phyloP scores from a whole-genome alignment of 768 basidiomycete genomes.

The Xanthoconium stramineum region DNA sequence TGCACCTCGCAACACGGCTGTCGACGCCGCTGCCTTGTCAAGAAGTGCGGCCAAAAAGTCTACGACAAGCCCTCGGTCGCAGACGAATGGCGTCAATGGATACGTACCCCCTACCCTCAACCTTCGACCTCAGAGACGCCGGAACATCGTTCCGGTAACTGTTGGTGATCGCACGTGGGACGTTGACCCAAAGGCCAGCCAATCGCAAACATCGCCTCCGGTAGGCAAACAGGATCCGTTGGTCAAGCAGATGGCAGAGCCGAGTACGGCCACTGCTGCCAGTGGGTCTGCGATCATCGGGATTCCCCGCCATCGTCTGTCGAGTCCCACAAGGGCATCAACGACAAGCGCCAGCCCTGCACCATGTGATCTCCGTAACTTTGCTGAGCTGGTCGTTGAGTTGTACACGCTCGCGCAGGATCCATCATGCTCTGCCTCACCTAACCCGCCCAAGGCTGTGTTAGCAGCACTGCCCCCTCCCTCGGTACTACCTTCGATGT shows the following conservation, averaged over 20 bases:
- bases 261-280: constrained; percentile 33
- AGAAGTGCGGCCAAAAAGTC: constrained; percentile 32
- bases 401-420: constrained; percentile 51
- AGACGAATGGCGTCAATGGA: constrained; percentile 31
- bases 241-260: constrained; percentile 60
- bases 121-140: constrained; percentile 19
- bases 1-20: constrained; percentile 33
- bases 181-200: constrained; percentile 46
- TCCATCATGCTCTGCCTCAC: constrained; percentile 69
- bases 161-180: constrained; percentile 66
- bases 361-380: constrained; percentile 64
- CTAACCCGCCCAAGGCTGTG: constrained; percentile 67
- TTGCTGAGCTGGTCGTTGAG: constrained; percentile 81
- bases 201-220: constrained; percentile 25
- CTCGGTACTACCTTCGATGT: constrained; percentile 34
- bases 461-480: constrained; percentile 66
- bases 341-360: constrained; percentile 11
- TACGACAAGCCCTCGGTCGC: constrained; percentile 28
- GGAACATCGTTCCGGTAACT: constrained; percentile 20
- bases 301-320: constrained; percentile 20
- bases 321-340: constrained; percentile 25
- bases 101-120: constrained; percentile 24
- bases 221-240: constrained; percentile 57
- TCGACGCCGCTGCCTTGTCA: constrained; percentile 27
- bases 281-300: constrained; percentile 14